Conservation (phyloP, 192 early-diverging fungal species). For the Geranomyces variabilis region DNA sequence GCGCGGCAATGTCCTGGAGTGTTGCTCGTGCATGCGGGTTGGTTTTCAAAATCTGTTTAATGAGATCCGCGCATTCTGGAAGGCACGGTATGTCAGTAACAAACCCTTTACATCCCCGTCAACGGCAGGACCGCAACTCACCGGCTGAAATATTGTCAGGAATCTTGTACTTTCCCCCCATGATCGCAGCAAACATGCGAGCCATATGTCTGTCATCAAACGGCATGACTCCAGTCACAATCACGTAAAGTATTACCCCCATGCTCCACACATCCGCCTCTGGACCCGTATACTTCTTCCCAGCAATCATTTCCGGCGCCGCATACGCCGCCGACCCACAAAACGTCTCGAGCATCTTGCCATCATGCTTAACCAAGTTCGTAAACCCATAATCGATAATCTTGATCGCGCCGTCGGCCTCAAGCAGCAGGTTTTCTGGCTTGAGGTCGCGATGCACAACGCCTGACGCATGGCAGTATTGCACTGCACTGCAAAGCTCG, state of each 20-base stretch:
- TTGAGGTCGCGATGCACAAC: constrained; percentile 94
- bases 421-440: constrained; percentile 72
- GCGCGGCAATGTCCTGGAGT: constrained; percentile 38
- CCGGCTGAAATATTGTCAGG: constrained; percentile 20
- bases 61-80: constrained; percentile 32
- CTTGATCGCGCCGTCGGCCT: constrained; percentile 44
- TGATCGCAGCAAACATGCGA: constrained; percentile 45
- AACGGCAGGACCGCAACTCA: not conserved
- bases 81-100: not conserved
- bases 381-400: constrained; percentile 57
- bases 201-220: constrained; percentile 96
- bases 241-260: constrained; percentile 95
- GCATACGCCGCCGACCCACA: constrained; percentile 62
- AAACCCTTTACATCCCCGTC: not conserved
- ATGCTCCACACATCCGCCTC: constrained; percentile 98
- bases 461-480: constrained; percentile 72
- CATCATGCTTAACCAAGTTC: constrained; percentile 35
- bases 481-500: constrained; percentile 79
- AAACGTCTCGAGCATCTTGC: constrained; percentile 40
- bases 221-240: constrained; percentile 91
- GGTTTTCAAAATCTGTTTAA: constrained; percentile 42
- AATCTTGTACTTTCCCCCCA: constrained; percentile 42
- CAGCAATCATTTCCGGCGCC: constrained; percentile 73
- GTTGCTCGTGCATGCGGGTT: constrained; percentile 41
- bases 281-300: constrained; percentile 89